Conservation (phyloP, 345 rosid genomes). For the Salix caprea region DNA sequence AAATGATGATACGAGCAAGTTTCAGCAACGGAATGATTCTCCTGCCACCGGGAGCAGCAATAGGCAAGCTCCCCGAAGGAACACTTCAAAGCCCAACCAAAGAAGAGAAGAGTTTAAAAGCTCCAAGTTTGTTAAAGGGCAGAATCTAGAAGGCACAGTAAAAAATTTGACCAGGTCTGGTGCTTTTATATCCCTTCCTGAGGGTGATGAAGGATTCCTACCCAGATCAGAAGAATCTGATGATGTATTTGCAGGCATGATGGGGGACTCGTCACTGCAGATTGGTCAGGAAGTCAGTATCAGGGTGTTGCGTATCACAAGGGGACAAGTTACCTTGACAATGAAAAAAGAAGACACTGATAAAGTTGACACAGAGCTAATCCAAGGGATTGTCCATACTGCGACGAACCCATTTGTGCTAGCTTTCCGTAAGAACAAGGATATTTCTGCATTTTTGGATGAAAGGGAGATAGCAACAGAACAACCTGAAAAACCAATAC, state of each 20-base stretch:
- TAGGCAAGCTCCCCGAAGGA: conserved; percentile 51
- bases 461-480: conserved; percentile 49
- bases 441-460: conserved; percentile 69
- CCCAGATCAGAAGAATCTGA: conserved; percentile 73
- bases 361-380: conserved; percentile 34
- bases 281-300: conserved; percentile 74
- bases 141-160: conserved; percentile 73
- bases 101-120: conserved; percentile 43
- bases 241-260: conserved; percentile 57
- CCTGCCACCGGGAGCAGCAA: conserved; percentile 32
- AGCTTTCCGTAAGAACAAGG: conserved; percentile 73
- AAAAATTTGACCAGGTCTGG: conserved; percentile 75
- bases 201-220: conserved; percentile 87
- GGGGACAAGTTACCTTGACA: conserved; percentile 84
- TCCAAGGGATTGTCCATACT: conserved; percentile 54
- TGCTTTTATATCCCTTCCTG: conserved; percentile 77
- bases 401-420: conserved; percentile 74
- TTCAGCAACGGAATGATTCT: conserved; percentile 38
- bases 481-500: conserved; percentile 11
- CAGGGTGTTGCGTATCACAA: conserved; percentile 53
- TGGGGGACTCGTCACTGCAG: conserved; percentile 60
- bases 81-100: conserved; percentile 42
- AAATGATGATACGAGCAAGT: conserved; percentile 48
- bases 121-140: conserved; percentile 70
- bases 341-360: conserved; percentile 66